phyloP scores from a whole-genome alignment of 2,329 filamentous ascomycete species.

The Cryphonectria radicalis region DNA sequence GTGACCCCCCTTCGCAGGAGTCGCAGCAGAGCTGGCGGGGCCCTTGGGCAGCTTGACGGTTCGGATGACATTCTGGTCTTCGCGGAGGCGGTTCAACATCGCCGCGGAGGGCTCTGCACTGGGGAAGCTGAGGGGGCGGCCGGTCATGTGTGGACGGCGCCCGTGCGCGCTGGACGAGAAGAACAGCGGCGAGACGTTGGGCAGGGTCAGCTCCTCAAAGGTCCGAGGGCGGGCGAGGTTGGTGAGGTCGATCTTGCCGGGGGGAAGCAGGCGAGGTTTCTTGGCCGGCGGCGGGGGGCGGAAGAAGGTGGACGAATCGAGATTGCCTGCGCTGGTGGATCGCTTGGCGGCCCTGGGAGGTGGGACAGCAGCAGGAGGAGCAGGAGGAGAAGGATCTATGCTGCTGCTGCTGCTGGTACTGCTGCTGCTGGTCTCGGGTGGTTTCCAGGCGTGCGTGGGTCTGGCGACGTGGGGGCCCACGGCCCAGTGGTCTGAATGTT shows the following conservation, averaged over 20 bases:
- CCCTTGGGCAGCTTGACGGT: conserved; percentile 61
- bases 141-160: conserved; percentile 34
- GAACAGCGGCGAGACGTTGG: conserved; percentile 52
- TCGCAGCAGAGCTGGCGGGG: conserved; percentile 52
- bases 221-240: conserved; percentile 34
- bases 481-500: conserved; percentile 12
- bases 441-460: conserved; percentile 33
- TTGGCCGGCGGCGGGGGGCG: conserved; percentile 40
- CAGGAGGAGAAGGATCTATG: conserved; percentile 21
- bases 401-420: conserved; percentile 1
- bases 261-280: conserved; percentile 53
- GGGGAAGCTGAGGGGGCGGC: conserved; percentile 44
- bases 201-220: conserved; percentile 23
- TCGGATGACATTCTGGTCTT: conserved; percentile 53
- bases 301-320: conserved; percentile 13
- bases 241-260: conserved; percentile 49
- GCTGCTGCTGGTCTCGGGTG: conserved; percentile 15
- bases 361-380: not conserved
- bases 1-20: conserved; percentile 42
- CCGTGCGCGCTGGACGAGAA: conserved; percentile 49
- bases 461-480: conserved; percentile 35
- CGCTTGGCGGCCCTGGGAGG: conserved; percentile 35
- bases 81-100: conserved; percentile 52
- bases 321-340: conserved; percentile 34
- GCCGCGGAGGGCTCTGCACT: conserved; percentile 48